Evolutionary conservation across 1,139 yeast genomes (phyloP).

Genomic region (Hanseniaspora gamundiae): DNA sequence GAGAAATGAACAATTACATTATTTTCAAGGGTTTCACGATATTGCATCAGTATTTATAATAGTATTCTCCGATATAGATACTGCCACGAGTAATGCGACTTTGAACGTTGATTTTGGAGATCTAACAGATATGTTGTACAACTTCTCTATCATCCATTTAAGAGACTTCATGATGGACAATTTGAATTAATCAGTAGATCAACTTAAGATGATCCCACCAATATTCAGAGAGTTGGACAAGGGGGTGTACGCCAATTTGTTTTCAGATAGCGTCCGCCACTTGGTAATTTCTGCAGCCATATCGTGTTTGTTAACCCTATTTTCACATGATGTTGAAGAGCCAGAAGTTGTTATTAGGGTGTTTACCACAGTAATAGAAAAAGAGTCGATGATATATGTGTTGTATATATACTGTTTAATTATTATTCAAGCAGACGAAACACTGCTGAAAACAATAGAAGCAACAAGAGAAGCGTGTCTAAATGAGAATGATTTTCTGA

Average conservation of each 20-base stretch:
- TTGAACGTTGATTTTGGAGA: background rate
- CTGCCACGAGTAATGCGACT: background rate
- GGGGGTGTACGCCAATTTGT: slow-evolving; percentile 36
- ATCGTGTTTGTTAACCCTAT: slow-evolving; percentile 66
- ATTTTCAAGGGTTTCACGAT: slow-evolving; percentile 93
- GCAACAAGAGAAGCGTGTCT: slow-evolving; percentile 16
- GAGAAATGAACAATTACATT: slow-evolving; percentile 48
- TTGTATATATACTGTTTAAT: slow-evolving; percentile 18
- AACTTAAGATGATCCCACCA: slow-evolving; percentile 53
- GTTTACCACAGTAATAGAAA: slow-evolving; percentile 19
- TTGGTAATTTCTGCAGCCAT: slow-evolving; percentile 52
- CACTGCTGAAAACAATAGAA: slow-evolving; percentile 13
- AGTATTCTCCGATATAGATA: slow-evolving; percentile 31
- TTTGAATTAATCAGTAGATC: slow-evolving; percentile 52
- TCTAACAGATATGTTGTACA: slow-evolving; percentile 26
- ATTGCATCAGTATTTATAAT: slow-evolving; percentile 58
- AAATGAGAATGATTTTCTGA: slow-evolving; percentile 19
- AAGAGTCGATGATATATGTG: slow-evolving; percentile 20
- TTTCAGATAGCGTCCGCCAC: slow-evolving; percentile 27
- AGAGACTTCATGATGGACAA: slow-evolving; percentile 79
- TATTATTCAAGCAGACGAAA: slow-evolving; percentile 12
- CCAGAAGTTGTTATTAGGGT: slow-evolving; percentile 11
- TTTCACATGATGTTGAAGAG: slow-evolving; percentile 53
- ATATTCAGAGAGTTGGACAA: slow-evolving; percentile 41
- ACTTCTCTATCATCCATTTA: slow-evolving; percentile 47